These are phyloP conservation scores for Toxicodendron radicans DNA, from an alignment of 345 rosid species.

Conservation along the genomic window DNA sequence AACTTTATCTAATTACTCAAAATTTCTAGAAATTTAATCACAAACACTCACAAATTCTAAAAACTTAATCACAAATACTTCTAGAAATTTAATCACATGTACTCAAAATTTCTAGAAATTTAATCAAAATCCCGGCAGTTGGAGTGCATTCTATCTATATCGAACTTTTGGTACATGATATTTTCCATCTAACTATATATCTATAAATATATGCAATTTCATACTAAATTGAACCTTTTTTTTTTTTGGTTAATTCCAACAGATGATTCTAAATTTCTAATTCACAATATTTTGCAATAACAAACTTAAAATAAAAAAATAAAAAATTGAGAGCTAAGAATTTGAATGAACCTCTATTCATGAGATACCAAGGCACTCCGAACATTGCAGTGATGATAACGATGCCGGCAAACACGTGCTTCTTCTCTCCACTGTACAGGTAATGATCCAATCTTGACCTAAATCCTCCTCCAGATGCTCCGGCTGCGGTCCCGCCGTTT, in stretches of 20 bases:
- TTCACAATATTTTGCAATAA: neutral
- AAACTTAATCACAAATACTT: neutral
- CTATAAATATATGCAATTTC: too few relatives aligned
- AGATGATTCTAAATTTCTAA: neutral
- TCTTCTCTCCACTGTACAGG: conserved; percentile 86
- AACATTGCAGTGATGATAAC: conserved; percentile 54
- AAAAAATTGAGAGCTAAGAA: neutral
- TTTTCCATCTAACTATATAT: too few relatives aligned
- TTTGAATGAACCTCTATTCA: conserved; percentile 65
- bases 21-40: neutral
- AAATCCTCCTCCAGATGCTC: conserved; percentile 43
- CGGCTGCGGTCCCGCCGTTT: conserved; percentile 15
- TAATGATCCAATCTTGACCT: conserved; percentile 55
- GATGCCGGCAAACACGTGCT: conserved; percentile 76
- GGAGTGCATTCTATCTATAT: neutral
- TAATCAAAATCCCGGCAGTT: neutral
- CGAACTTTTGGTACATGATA: neutral
- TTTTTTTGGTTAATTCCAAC: neutral
- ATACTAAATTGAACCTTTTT: too few relatives aligned
- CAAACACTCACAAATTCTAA: neutral
- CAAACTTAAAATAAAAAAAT: neutral
- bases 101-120: too few relatives aligned
- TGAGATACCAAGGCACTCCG: conserved; percentile 82
- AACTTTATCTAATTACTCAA: too few relatives aligned
- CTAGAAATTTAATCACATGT: too few relatives aligned